Evolutionary conservation across 2,329 filamentous ascomycete genomes (phyloP).

Genomic region (Botrytis tulipae): DNA sequence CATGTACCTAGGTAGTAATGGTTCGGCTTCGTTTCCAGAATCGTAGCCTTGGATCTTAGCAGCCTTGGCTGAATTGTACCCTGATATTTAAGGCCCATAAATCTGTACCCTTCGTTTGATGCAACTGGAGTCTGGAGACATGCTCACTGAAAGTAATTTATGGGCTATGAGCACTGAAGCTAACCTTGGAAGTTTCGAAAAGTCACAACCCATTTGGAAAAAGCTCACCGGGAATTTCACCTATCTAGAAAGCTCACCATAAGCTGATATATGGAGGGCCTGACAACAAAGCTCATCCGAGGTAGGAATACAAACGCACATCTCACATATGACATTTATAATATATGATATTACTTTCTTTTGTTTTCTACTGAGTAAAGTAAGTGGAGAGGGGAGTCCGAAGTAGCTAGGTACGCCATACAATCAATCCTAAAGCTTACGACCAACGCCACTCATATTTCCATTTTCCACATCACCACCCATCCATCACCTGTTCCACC

Average conservation of each 20-base stretch:
- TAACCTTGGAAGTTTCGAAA: neutral
- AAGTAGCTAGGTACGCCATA: conserved; percentile 15
- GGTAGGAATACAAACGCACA: neutral
- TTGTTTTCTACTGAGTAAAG: neutral
- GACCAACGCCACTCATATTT: conserved; percentile 15
- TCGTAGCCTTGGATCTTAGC: conserved; percentile 18
- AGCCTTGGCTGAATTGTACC: neutral
- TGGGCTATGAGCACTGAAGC: neutral
- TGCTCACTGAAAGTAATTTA: neutral
- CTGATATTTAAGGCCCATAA: neutral
- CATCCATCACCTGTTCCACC: conserved; percentile 5
- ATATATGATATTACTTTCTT: conserved; percentile 1
- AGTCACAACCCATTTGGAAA: neutral
- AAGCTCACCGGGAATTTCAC: neutral
- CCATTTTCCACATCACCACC: conserved; percentile 6
- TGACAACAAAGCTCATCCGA: neutral
- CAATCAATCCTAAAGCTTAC: conserved; percentile 10
- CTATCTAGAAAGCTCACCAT: neutral
- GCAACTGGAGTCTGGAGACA: neutral
- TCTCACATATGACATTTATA: neutral
- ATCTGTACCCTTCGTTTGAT: neutral
- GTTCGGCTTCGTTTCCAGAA: neutral
- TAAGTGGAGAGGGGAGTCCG: conserved; percentile 13
- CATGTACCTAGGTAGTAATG: neutral
- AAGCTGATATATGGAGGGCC: neutral